Evolutionary conservation across 2,329 filamentous ascomycete genomes (phyloP).

Genomic region (Rhexocercosporidium sp.): DNA sequence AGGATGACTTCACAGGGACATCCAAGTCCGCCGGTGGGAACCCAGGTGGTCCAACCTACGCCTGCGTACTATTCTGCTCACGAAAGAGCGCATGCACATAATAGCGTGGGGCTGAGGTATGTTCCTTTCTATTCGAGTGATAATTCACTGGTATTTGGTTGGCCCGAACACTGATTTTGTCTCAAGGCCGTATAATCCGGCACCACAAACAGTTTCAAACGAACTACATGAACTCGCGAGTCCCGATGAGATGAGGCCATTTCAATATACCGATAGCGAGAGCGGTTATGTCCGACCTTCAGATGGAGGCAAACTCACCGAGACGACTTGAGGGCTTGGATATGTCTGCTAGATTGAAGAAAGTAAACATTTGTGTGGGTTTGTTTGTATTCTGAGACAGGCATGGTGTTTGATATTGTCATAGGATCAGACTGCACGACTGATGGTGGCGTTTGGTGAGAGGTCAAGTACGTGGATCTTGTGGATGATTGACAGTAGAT

Average conservation of each 20-base stretch:
- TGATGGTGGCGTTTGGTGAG: too few relatives aligned
- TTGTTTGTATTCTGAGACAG: too few relatives aligned
- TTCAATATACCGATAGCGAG: slow-evolving; percentile 29
- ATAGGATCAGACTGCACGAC: too few relatives aligned
- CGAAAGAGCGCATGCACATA: slow-evolving; percentile 24
- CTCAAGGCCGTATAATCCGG: slow-evolving; percentile 20
- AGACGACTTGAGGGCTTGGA: background rate
- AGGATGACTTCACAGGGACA: slow-evolving; percentile 13
- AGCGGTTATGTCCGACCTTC: slow-evolving; percentile 15
- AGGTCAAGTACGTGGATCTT: too few relatives aligned
- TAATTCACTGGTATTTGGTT: background rate
- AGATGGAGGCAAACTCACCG: background rate
- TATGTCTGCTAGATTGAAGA: too few relatives aligned
- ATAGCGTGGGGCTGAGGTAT: slow-evolving; percentile 19
- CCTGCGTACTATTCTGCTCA: slow-evolving; percentile 24
- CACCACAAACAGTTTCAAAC: background rate
- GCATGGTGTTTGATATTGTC: too few relatives aligned
- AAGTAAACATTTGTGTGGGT: too few relatives aligned
- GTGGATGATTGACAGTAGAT: too few relatives aligned
- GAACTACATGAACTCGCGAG: slow-evolving; percentile 15
- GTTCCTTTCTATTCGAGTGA: slow-evolving; percentile 2
- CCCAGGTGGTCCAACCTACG: slow-evolving; percentile 20
- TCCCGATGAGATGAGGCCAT: slow-evolving; percentile 21
- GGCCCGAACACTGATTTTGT: background rate
- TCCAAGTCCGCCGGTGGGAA: slow-evolving; percentile 8